Base-by-base conservation (phyloP, 441 rosid species). In the Croton setiger region DNA sequence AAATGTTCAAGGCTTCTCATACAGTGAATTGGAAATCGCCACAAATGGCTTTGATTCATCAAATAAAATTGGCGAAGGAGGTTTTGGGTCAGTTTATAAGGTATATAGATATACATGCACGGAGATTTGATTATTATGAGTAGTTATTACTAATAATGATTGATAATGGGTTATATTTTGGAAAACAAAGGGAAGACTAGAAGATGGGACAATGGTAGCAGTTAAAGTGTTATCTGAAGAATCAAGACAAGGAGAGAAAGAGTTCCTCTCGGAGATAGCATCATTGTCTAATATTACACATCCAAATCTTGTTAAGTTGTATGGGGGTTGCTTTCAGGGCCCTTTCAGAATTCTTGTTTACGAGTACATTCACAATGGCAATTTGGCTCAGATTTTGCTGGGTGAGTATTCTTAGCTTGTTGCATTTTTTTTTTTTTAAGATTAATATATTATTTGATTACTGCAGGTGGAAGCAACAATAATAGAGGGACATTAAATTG, bases 331-430 rank as follows among this genome's bases (percentile, higher is more conserved):
- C 79, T 71, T 76, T n/a, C 69, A 80, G 52, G 84, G 89, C 15
- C 72, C 80, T 58, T 57, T n/a, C 18, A 72, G 75, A 71, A 65
- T 81, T 73, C 85, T 90, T 67, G 93, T 90, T 31, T 87, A 87
- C 45, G 87, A 85, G 23, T 86, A 77, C 81, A 71, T 87, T 86
- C 84, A 80, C 68, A 89, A 83, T 68, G 85, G 84, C 45, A 81
- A 75, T 60, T 82, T 85, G 12, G 67, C 75, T 27, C 81, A 75
- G 35, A 41, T 71, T 61, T 79, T 78, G 49, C 74, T 77, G 0
- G 84, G 89, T 79, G 2, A 27, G 31, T 74, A 41, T 0, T 60
- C 2, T 12, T 2, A 1, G 6, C 13, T 33, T 6, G 13, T 23
- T 7, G 13, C 0, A 0, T 4, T n/a, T 18, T 3, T 15, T n/a